Evolutionary conservation across 1,284 basidiomycete genomes (phyloP).

Genomic region (Cryptococcus sp.): DNA sequence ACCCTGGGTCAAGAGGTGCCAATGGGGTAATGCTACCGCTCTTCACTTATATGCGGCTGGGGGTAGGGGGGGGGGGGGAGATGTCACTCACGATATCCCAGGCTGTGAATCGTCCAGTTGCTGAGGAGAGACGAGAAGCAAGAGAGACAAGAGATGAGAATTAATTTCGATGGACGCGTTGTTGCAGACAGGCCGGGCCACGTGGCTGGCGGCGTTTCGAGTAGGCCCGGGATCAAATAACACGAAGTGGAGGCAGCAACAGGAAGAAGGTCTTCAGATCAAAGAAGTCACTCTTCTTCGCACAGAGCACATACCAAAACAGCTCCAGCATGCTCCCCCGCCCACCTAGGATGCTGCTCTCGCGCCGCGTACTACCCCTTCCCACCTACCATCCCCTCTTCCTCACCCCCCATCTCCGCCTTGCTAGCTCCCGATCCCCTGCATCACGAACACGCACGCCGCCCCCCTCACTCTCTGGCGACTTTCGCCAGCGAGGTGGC

Average conservation of each 20-base stretch:
- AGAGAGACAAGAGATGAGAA: too few species aligned
- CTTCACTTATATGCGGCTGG: slow-evolving; percentile 34
- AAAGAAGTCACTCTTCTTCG: too few species aligned
- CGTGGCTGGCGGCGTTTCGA: slow-evolving; percentile 4
- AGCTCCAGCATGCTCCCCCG: slow-evolving; percentile 3
- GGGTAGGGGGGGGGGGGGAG: neutral
- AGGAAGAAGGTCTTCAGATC: too few species aligned
- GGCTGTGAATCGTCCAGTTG: neutral
- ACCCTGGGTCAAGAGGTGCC: slow-evolving; percentile 50
- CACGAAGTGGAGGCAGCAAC: too few species aligned
- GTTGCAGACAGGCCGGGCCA: neutral
- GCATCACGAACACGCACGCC: too few species aligned
- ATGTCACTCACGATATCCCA: slow-evolving; percentile 6
- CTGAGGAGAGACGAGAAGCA: neutral
- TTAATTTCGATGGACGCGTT: neutral
- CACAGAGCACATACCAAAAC: neutral
- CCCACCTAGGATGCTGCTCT: slow-evolving; percentile 1
- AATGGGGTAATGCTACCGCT: slow-evolving; percentile 45
- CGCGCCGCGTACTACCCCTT: slow-evolving; percentile 16
- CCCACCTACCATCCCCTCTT: neutral
- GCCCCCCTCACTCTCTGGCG: too few species aligned
- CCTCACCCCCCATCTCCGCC: slow-evolving; percentile 9
- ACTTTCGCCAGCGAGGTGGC: too few species aligned
- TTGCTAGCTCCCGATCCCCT: slow-evolving; percentile 1
- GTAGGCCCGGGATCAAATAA: slow-evolving; percentile 18